phyloP scores from a whole-genome alignment of 257 asterid genomes.

The Petrea volubilis region DNA sequence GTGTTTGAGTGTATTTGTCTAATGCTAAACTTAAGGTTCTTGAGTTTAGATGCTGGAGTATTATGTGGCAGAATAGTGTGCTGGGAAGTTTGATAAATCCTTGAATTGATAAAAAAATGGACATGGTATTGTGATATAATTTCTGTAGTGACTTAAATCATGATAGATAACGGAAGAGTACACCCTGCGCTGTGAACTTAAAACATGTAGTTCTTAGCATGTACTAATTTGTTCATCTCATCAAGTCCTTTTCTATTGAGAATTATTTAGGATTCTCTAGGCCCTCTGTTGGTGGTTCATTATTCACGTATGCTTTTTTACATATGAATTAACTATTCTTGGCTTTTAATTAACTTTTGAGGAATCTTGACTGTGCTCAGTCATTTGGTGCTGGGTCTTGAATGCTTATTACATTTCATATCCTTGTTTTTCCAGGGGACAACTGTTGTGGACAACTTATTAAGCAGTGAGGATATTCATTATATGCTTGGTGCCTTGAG shows the following conservation, averaged over 20 bases:
- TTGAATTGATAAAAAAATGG: background rate
- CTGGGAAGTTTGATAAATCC: background rate
- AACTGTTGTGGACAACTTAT: slow-evolving; percentile 87
- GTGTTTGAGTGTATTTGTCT: background rate
- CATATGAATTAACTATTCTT: background rate
- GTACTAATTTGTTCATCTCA: background rate
- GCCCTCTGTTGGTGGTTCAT: background rate
- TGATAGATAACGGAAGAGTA: background rate
- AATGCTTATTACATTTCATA: slow-evolving; percentile 7
- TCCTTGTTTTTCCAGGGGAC: slow-evolving; percentile 63
- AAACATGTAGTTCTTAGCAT: background rate
- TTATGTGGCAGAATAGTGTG: background rate
- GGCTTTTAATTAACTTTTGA: slow-evolving; percentile 4
- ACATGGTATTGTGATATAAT: background rate
- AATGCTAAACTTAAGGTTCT: background rate
- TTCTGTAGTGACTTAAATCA: background rate
- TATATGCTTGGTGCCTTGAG: slow-evolving; percentile 93
- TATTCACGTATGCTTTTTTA: background rate
- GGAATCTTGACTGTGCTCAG: slow-evolving; percentile 10
- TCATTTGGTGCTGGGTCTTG: background rate
- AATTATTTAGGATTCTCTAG: background rate
- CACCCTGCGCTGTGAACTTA: background rate
- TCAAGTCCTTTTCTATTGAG: background rate
- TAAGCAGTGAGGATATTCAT: slow-evolving; percentile 88
- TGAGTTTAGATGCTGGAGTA: background rate